These are phyloP conservation scores for Acorus calamus DNA, from an alignment of 106 monocot genomes.

Conservation along the genomic window DNA sequence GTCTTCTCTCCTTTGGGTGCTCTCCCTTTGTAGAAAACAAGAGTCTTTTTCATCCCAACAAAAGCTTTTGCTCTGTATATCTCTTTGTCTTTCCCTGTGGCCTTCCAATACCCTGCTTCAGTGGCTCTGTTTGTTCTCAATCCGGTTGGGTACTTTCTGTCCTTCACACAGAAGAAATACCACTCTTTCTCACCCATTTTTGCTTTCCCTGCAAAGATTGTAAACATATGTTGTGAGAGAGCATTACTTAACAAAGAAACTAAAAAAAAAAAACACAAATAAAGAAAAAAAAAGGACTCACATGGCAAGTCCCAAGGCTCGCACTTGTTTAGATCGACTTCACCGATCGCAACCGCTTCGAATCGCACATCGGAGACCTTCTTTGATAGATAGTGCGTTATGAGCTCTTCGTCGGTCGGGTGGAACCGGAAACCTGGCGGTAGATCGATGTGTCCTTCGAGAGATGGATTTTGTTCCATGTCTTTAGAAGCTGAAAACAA, in stretches of 20 bases:
- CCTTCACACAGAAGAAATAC: neutral
- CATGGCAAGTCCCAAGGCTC: slow-evolving; percentile 52
- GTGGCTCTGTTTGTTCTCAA: slow-evolving; percentile 76
- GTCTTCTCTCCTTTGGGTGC: slow-evolving; percentile 64
- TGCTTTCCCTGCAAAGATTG: too few species aligned
- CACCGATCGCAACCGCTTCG: slow-evolving; percentile 28
- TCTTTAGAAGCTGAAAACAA: too few species aligned
- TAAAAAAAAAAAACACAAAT: too few species aligned
- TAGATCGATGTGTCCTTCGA: too few species aligned
- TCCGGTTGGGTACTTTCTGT: slow-evolving; percentile 71
- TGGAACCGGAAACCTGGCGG: too few species aligned
- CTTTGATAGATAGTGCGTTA: slow-evolving; percentile 29
- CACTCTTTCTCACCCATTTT: too few species aligned
- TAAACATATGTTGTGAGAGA: too few species aligned
- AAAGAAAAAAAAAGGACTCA: too few species aligned
- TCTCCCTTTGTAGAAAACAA: slow-evolving; percentile 76
- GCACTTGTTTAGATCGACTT: slow-evolving; percentile 43
- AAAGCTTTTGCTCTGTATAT: slow-evolving; percentile 28
- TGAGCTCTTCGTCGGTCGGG: too few species aligned
- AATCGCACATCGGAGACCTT: slow-evolving; percentile 28
- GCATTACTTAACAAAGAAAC: too few species aligned
- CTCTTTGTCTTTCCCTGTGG: slow-evolving; percentile 76
- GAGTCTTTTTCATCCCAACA: slow-evolving; percentile 79
- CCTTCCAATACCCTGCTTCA: slow-evolving; percentile 71
- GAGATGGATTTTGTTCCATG: too few species aligned